A percentile compares a stretch with the other conserved stretches of the same genome.
phyloP scores from a whole-genome alignment of 495 filamentous ascomycete species.

The Letharia lupina region DNA sequence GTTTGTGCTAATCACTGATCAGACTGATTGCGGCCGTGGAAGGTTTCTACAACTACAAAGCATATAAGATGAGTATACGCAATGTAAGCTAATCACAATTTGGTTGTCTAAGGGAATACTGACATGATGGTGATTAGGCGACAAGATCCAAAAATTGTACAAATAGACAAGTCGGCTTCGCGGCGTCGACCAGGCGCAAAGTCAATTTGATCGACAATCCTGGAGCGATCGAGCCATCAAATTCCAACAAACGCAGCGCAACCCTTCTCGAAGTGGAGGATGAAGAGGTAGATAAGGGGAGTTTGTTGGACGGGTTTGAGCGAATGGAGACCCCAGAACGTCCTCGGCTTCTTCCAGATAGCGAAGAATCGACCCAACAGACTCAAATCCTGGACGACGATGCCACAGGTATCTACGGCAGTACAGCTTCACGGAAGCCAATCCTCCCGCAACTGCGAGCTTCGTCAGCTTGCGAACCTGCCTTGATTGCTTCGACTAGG shows the following conservation, averaged over 20 bases:
- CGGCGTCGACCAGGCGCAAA: neutral
- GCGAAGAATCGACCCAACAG: no score
- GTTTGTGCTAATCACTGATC: neutral
- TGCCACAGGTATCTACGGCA: neutral
- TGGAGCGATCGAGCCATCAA: neutral
- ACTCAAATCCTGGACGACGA: neutral
- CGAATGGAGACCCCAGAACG: neutral
- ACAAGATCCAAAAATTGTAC: neutral
- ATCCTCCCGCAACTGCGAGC: no score
- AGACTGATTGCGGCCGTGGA: conserved; percentile 7
- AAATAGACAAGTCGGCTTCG: neutral
- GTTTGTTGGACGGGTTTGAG: no score
- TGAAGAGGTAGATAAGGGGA: no score
- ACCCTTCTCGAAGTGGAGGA: no score
- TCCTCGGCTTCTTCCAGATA: neutral
- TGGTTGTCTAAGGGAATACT: neutral
- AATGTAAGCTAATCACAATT: neutral
- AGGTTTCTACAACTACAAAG: neutral
- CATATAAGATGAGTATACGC: rapidly evolving
- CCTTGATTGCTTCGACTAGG: no score
- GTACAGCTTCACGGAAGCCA: no score
- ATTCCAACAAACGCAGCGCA: neutral
- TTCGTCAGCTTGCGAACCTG: no score
- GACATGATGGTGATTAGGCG: neutral
- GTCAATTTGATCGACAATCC: neutral